Base-by-base conservation (phyloP, 805 yeast genomes). In the Nematodospora valgi region DNA sequence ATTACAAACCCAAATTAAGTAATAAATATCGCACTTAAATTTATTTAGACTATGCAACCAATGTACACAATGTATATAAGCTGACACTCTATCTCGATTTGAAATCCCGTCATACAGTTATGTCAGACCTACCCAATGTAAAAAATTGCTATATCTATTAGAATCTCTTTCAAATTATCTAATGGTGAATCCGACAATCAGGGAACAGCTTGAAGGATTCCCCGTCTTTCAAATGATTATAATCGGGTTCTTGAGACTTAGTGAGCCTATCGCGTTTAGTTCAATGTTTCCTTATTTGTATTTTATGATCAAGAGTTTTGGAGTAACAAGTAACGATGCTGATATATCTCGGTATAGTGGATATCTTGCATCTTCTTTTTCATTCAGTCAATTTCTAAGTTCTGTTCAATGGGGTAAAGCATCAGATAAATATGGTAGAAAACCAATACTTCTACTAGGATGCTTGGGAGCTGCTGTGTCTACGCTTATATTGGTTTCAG, bases 221-320 rank as follows among this genome's bases (percentile, higher is more conserved):
- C 84, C 84, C 13, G 59, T 69, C 48, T 57, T 68, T 48, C 83
- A 78, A 43, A 62, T 63, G 54, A 34, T 45, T 22, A 62, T 59
- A 38, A 48, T 63, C 5, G 44, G 64, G 17, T 42, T 70, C 21
- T 71, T 77, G 31, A 58, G 84, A 38, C 71, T 78, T 39, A 67
- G 78, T 10, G 84, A 78, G 49, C 84, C 85, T 2, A 67, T 79
- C 15, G 75, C 83, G 2, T 79, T 78, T 58, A 75, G 82, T 4
- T 76, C 82, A 3, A 52, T 78, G 19, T 78, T 79, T 48, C 84
- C 85, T 3, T 79, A 78, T 47, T 68, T 78, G 27, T 79, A 74
- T 50, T 79, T 75, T 55, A 74, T 79, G 82, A 77, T 78, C n/a
- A 54, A 74, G 40, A 80, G 75, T 39, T 78, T 78, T 49, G 68